Percentiles rank a stretch among this genome's conserved stretches.
Conservation (phyloP, 495 filamentous ascomycete genomes). For the Talaromyces proteolyticus region DNA sequence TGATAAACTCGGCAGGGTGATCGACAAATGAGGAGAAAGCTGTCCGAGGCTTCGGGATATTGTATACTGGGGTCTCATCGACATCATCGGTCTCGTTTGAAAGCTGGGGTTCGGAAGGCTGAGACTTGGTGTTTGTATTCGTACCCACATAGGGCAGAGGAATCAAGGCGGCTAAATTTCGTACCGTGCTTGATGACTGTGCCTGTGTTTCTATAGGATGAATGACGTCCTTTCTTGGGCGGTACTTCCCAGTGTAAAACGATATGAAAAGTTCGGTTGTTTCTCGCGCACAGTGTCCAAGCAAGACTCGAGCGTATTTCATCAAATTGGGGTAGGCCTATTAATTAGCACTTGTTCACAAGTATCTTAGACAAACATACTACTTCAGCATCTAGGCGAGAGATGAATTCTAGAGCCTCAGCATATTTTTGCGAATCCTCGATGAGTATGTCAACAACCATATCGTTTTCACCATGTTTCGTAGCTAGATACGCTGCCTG, state of each 20-base stretch:
- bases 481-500: slow-evolving; percentile 94
- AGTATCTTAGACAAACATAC: slow-evolving; percentile 38
- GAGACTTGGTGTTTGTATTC: slow-evolving; percentile 37
- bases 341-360: slow-evolving; percentile 11
- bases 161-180: slow-evolving; percentile 76
- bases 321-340: slow-evolving; percentile 81
- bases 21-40: slow-evolving; percentile 97
- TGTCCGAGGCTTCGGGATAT: slow-evolving; percentile 70
- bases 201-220: slow-evolving; percentile 42
- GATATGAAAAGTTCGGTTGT: slow-evolving; percentile 84
- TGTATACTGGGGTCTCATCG: slow-evolving; percentile 24
- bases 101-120: slow-evolving; percentile 19
- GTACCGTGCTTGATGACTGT: slow-evolving; percentile 63
- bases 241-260: slow-evolving; percentile 85
- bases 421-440: slow-evolving; percentile 88
- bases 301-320: slow-evolving; percentile 87
- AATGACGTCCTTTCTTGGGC: slow-evolving; percentile 61
- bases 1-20: slow-evolving; percentile 82
- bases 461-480: slow-evolving; percentile 87
- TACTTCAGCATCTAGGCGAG: slow-evolving; percentile 74
- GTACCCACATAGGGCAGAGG: slow-evolving; percentile 80
- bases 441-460: slow-evolving; percentile 91
- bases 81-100: slow-evolving; percentile 18
- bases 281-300: slow-evolving; percentile 73
- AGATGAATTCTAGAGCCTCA: slow-evolving; percentile 87